Evolutionary conservation across 106 monocot species (phyloP), one percentile per base, ranked within the genome.

Genomic region (Platanthera guangdongensis): DNA sequence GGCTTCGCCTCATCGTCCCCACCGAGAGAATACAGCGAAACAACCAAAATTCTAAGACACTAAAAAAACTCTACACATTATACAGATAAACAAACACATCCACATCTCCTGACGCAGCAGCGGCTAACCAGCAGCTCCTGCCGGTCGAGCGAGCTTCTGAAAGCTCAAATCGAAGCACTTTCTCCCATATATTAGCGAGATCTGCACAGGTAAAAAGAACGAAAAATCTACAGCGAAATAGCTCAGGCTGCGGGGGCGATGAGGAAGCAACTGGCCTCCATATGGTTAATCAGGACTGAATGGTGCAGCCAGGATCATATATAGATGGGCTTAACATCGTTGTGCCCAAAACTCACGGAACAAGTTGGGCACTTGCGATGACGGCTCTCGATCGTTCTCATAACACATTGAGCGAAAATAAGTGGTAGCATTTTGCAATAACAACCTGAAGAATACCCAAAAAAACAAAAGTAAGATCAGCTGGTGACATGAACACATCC

Each of bases 371-470:
- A 99, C 82, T 90, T 94, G 5, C 87, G 83, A 32, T 94, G 93
- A 15, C 94, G 84, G 81, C 76, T 94, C 30, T 82, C 85, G 19
- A 90, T 59, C 14, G 88, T 83, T 69, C 74, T 99, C 64, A 82
- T 84, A 46, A 99, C 69, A 63, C 97, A 99, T 57, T 84, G 86
- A 74, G 74, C 83, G 75, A 99, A 80, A 99, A 91, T 16, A 99
- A 76, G 81, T 99, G 97, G 77, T 92, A 94, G 81, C 97, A 99
- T 78, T 94, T 99, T 6, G 91, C 84, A 80, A 99, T 94, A n/a
- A 99, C 97, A 65, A 92, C 97, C 97, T 99, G 84, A 72, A 79
- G 51, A 39, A 39, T 39, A 39, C 39, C 32, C 15, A 25, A n/a
- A 16, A n/a, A 21, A 15, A n/a, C 9, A 72, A 50, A 72, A 68